Conservation (phyloP, 2,329 filamentous ascomycete species). For the Ascochyta clinopodiicola region DNA sequence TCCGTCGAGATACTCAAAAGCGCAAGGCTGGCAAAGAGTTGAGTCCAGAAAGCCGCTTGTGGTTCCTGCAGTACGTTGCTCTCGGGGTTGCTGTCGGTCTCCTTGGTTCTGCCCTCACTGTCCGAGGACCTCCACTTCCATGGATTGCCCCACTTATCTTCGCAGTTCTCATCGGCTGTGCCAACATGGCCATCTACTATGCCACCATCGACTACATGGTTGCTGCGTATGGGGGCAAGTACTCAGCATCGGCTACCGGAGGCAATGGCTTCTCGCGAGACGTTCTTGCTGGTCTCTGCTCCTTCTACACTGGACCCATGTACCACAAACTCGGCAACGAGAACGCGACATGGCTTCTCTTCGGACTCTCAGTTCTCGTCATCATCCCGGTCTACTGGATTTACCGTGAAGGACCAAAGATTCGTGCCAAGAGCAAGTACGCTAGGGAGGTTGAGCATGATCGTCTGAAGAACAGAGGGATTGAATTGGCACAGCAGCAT, state of each 20-base stretch:
- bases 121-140: slow-evolving; percentile 65
- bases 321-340: slow-evolving; percentile 36
- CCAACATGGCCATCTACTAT: slow-evolving; percentile 75
- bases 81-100: slow-evolving; percentile 70
- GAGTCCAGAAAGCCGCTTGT: slow-evolving; percentile 69
- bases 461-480: slow-evolving; percentile 22
- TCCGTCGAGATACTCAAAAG: slow-evolving; percentile 56
- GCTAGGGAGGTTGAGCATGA: slow-evolving; percentile 32
- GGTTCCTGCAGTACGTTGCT: slow-evolving; percentile 67
- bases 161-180: slow-evolving; percentile 65
- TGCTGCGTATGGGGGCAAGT: slow-evolving; percentile 70
- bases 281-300: slow-evolving; percentile 74
- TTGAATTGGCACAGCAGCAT: neutral
- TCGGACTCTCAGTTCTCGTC: slow-evolving; percentile 56
- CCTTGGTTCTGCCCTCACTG: slow-evolving; percentile 69
- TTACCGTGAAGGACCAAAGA: slow-evolving; percentile 61
- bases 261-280: slow-evolving; percentile 79
- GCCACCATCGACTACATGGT: slow-evolving; percentile 82
- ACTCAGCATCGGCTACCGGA: slow-evolving; percentile 76
- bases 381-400: slow-evolving; percentile 62
- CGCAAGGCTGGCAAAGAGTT: slow-evolving; percentile 54
- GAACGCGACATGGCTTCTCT: slow-evolving; percentile 53
- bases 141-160: slow-evolving; percentile 65
- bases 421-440: slow-evolving; percentile 51
- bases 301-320: slow-evolving; percentile 57